Base-by-base conservation (phyloP, 2,329 filamentous ascomycete species). In the Uncinocarpus reesii region DNA sequence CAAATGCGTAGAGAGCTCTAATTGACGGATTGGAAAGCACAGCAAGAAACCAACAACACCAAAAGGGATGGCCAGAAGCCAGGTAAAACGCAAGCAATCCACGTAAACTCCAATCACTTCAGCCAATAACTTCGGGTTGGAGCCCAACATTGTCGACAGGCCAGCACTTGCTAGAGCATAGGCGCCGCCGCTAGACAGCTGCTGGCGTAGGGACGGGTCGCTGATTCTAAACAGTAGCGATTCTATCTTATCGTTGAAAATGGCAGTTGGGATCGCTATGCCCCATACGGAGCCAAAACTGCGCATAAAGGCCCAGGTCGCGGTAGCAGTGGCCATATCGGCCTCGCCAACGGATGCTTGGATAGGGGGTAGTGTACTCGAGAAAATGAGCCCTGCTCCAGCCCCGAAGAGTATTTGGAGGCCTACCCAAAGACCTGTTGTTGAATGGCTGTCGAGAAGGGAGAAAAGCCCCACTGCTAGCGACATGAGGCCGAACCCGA, bases 381-480 rank as follows among this genome's bases (percentile, higher is more conserved):
- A 59, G 16, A 74, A 59, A 4, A 70, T 51, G 1, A 74, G 52
- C 1, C 74, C 74, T 2, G 62, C 52, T 0, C 73, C 74, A 6
- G 65, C 38, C 0, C 66, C 65, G 1, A 57, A 57, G 32, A 73
- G 16, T 3, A 72, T 47, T 53, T 74, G 68, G 48, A 71, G 66
- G 35, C 64, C 56, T 1, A 71, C 64, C 70, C 71, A 75, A 2
- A 49, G 32, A 2, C 10, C 32, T 4, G 32, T 35, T 1, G 56
- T 0, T 0, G 71, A 68, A 10, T 62, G 50, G 1, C 57, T 46
- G 34, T 66, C 62, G 8, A 73, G 64, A 0, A 73, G 38, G 1
- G 63, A 60, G 2, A 72, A 64, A 0, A 73, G 55, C 0, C 72
- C 74, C 0, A 67, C 52, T 0, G 70, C 70, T 0, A 71, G n/a